Percentiles rank a stretch among this genome's conserved stretches.
These are phyloP conservation scores for Kitagawia praeruptora DNA, from an alignment of 129 eudicot species.

Conservation along the genomic window DNA sequence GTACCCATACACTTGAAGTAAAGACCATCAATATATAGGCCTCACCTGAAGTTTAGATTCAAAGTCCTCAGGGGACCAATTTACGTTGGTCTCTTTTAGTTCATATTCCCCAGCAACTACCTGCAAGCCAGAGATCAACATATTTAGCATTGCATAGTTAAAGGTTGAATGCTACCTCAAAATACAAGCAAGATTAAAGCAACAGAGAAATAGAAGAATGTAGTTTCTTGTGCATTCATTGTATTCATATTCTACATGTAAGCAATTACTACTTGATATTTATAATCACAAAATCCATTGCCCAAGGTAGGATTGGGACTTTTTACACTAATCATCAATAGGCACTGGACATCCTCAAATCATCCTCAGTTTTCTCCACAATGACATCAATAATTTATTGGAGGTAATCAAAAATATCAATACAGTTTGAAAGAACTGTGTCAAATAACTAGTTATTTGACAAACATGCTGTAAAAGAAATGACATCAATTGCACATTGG, in stretches of 20 bases:
- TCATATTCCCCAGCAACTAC: constrained; percentile 98
- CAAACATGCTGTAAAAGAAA: not conserved
- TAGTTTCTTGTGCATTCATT: not conserved
- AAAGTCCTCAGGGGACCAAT: constrained; percentile 94
- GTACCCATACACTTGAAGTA: not conserved
- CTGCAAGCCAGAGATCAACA: constrained; percentile 26
- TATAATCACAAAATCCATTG: not conserved
- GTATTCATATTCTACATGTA: not conserved
- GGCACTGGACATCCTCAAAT: not conserved
- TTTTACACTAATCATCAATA: not conserved
- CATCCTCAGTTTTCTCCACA: not conserved
- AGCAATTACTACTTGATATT: not conserved
- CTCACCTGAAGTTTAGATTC: constrained; percentile 82
- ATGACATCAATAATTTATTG: not conserved
- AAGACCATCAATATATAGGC: not conserved
- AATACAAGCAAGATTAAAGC: not conserved
- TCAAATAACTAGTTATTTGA: not conserved
- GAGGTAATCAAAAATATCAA: not conserved
- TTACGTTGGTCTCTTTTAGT: constrained; percentile 71
- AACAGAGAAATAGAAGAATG: not conserved
- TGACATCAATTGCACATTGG: not conserved
- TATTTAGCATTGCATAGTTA: not conserved
- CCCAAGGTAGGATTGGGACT: not conserved
- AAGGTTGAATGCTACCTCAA: not conserved
- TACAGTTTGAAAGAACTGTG: not conserved